Percentiles rank a stretch among this genome's conserved stretches.
These are phyloP conservation scores for Hyphopichia khmerensis DNA, from an alignment of 1,139 yeast species.

Conservation along the genomic window DNA sequence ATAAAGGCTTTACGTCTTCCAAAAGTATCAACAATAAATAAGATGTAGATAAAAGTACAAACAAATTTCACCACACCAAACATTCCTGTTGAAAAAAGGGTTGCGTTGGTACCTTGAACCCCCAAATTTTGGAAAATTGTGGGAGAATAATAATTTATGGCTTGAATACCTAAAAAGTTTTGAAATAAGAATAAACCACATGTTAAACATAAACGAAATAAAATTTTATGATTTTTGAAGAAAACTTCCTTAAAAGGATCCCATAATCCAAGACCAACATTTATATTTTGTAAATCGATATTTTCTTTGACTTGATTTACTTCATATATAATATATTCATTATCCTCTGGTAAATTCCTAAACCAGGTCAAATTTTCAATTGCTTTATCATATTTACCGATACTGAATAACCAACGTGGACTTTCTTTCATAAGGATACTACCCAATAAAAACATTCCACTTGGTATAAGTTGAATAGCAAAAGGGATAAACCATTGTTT, in stretches of 20 bases:
- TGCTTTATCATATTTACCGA: constrained; percentile 34
- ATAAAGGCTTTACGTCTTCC: constrained; percentile 42
- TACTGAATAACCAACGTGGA: constrained; percentile 42
- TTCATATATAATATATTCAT: constrained; percentile 39
- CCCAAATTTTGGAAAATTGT: constrained; percentile 39
- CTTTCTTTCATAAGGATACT: constrained; percentile 37
- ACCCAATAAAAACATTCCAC: constrained; percentile 37
- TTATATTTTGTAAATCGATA: constrained; percentile 26
- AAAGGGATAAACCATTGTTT: constrained; percentile 46
- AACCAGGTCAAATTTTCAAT: constrained; percentile 38
- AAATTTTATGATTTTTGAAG: constrained; percentile 24
- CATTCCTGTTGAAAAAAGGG: constrained; percentile 43
- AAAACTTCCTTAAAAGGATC: constrained; percentile 40
- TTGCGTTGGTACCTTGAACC: constrained; percentile 37
- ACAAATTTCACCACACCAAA: constrained; percentile 43
- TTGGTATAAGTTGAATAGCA: constrained; percentile 44
- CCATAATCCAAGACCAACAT: constrained; percentile 38
- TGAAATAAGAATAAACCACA: constrained; percentile 38
- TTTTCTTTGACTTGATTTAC: constrained; percentile 28
- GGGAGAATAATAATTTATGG: constrained; percentile 48
- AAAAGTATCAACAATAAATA: constrained; percentile 37
- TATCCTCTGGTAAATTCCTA: constrained; percentile 34
- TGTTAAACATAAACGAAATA: constrained; percentile 32
- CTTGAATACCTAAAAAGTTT: constrained; percentile 47
- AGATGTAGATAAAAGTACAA: constrained; percentile 35